Base-by-base conservation (phyloP, 176 grass and related monocot species). In the Hsuehochloa calcarea region DNA sequence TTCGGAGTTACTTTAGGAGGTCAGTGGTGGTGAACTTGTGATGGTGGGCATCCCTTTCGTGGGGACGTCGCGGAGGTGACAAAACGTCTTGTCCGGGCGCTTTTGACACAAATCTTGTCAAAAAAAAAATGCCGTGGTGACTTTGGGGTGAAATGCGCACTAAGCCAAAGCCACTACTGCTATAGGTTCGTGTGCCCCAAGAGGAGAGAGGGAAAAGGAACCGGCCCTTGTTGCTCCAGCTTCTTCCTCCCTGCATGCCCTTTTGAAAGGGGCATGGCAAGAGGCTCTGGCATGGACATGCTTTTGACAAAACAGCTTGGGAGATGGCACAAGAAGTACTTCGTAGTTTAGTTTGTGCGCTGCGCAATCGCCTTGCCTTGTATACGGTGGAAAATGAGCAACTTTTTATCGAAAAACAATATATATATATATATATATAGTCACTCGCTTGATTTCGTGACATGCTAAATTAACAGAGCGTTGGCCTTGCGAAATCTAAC, bases 41-140 rank as follows among this genome's bases (percentile, higher is more conserved):
- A 15, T 63, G 60, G 76, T 82, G 79, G 84, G 8, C 60, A 68
- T 87, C 70, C 68, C 38, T 46, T 66, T 74, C 3, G 45, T 15
- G 15, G 44, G 69, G 69, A 64, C 35, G 20, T 10, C 2, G 14
- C 50, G 15, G 19, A 47, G 61, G 85, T 81, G 85, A 81, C 74
- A 23, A 72, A 54, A 44, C 74, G 66, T 75, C 49, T 22, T 34
- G 27, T 38, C 17, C 1, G 25, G 59, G 35, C 20, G 46, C 68
- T 34, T 49, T 49, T 34, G 31, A 50, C 70, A 40, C 52, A 23
- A 16, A 74, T 63, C 19, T 22, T 35, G 79, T 61, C 63, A 70
- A 82, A 82, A 77, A 70, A 82, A 82, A 77, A 50, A 22, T 69
- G 80, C 62, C 72, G 19, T 43, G 68, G 67, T 70, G 10, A 39